phyloP scores from a whole-genome alignment of 2,329 filamentous ascomycete species.

The Fusarium cicatricum region DNA sequence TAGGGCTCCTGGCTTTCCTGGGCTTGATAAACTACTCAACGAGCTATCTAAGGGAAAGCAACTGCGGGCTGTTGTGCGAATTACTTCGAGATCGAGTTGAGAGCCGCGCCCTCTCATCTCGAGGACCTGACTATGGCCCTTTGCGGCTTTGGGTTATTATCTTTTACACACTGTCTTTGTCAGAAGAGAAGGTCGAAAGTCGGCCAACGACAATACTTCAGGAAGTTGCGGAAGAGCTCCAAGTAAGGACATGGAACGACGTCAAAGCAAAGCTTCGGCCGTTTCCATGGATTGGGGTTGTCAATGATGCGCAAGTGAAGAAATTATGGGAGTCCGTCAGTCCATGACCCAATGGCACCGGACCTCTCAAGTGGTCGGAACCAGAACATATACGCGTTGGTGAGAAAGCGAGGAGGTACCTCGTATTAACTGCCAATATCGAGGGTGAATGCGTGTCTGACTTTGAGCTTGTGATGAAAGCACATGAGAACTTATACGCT shows the following conservation, averaged over 20 bases:
- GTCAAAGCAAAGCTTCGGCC: not conserved
- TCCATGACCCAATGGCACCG: no score
- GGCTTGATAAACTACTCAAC: constrained; percentile 17
- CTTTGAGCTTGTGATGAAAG: no score
- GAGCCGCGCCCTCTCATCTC: not conserved
- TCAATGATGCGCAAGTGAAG: constrained; percentile 21
- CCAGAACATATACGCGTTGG: no score
- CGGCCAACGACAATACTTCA: not conserved
- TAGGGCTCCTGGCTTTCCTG: constrained; percentile 19
- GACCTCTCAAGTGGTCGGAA: no score
- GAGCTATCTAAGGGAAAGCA: constrained; percentile 1
- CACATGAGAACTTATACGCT: no score
- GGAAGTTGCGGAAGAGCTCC: constrained; percentile 1
- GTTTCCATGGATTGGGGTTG: constrained; percentile 26
- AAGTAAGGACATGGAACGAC: constrained; percentile 13
- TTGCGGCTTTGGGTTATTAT: constrained; percentile 30
- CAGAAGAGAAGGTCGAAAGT: not conserved
- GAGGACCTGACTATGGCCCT: constrained; percentile 8
- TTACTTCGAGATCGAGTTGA: constrained; percentile 11
- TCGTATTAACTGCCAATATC: no score
- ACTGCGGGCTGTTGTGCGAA: constrained; percentile 10
- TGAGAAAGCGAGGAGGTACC: no score
- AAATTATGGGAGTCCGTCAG: constrained; percentile 16
- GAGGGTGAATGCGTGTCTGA: no score
- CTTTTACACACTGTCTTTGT: constrained; percentile 15